These are phyloP conservation scores for Heliophila coronopifolia DNA, from an alignment of 441 rosid species.

Conservation along the genomic window DNA sequence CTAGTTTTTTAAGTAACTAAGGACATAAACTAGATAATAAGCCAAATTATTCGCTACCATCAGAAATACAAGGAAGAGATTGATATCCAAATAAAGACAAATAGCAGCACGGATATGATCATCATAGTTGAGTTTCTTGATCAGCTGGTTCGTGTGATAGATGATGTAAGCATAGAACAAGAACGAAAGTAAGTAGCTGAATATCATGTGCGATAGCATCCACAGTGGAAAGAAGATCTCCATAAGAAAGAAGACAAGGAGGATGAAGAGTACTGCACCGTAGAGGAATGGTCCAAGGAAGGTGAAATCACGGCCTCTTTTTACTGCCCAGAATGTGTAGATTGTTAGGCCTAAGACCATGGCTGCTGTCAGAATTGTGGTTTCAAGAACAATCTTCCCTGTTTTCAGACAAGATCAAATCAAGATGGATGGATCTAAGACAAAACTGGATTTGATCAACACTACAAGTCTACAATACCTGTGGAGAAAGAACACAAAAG, in stretches of 20 bases:
- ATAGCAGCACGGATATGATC: constrained; percentile 60
- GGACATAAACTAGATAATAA: too few species aligned
- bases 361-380: constrained; percentile 56
- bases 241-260: constrained; percentile 59
- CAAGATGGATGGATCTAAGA: too few species aligned
- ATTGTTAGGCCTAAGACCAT: constrained; percentile 68
- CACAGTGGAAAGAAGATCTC: constrained; percentile 46
- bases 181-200: constrained; percentile 37
- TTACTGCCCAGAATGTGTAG: constrained; percentile 83
- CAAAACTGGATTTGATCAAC: too few species aligned
- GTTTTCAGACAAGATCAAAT: too few species aligned
- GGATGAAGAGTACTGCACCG: constrained; percentile 59
- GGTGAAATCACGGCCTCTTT: constrained; percentile 71
- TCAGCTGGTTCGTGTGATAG: constrained; percentile 57
- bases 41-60: too few species aligned
- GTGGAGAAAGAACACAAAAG: too few species aligned
- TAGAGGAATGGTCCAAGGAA: constrained; percentile 84
- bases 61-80: constrained; percentile 61
- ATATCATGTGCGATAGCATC: constrained; percentile 31
- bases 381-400: constrained; percentile 69
- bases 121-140: constrained; percentile 65
- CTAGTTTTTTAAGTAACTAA: too few species aligned
- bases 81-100: constrained; percentile 62
- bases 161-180: constrained; percentile 62
- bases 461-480: too few species aligned